phyloP scores from a whole-genome alignment of 148 eudicot species.

The Cornus controversa region DNA sequence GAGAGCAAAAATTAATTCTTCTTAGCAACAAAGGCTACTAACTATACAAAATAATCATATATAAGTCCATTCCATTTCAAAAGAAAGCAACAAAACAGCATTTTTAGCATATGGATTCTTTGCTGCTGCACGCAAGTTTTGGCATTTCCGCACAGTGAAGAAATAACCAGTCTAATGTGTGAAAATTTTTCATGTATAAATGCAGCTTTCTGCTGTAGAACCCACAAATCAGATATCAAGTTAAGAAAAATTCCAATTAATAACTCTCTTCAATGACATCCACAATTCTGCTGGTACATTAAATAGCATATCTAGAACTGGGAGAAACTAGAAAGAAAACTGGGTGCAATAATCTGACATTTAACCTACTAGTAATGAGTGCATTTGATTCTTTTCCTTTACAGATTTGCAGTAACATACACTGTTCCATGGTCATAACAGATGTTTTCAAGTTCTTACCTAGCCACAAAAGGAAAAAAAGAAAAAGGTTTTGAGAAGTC shows the following conservation, averaged over 20 bases:
- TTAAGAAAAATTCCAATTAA: neutral
- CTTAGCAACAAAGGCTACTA: neutral
- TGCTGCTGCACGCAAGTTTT: neutral
- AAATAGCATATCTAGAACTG: neutral
- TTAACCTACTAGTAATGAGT: neutral
- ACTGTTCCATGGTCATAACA: neutral
- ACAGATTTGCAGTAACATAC: neutral
- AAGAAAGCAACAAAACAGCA: too few species aligned
- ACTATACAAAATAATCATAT: neutral
- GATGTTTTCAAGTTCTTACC: too few species aligned
- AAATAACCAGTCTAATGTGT: neutral
- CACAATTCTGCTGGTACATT: neutral
- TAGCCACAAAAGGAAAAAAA: too few species aligned
- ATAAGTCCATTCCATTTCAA: neutral
- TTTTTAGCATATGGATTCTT: neutral
- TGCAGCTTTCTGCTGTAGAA: neutral
- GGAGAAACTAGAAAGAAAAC: too few species aligned
- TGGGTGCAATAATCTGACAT: neutral
- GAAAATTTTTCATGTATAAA: neutral
- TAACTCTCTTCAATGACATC: neutral
- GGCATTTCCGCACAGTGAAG: neutral
- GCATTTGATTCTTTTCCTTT: too few species aligned
- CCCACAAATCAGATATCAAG: neutral
- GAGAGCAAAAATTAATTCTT: neutral
- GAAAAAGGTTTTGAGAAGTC: neutral